phyloP scores from a whole-genome alignment of 495 filamentous ascomycete species.

The Umbilicaria muhlenbergii region DNA sequence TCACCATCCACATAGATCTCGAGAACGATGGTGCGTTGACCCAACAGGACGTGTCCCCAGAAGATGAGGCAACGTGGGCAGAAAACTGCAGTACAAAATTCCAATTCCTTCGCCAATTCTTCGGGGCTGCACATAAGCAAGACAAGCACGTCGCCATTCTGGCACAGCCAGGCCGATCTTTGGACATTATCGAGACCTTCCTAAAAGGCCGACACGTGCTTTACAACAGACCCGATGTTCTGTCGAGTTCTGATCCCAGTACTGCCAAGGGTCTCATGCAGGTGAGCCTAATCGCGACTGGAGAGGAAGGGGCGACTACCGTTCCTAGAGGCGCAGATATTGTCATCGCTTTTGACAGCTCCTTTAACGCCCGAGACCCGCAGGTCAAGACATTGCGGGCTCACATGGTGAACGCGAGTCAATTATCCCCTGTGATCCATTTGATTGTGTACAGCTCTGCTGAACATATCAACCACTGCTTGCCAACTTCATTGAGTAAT shows the following conservation, averaged over 20 bases:
- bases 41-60: conserved; percentile 20
- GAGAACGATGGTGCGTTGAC: conserved; percentile 25
- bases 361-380: conserved; percentile 26
- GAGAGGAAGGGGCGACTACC: conserved; percentile 21
- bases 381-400: conserved; percentile 27
- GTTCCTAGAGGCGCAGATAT: conserved; percentile 30
- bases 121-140: conserved; percentile 24
- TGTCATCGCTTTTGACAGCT: conserved; percentile 36
- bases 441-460: conserved; percentile 36
- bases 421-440: conserved; percentile 33
- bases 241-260: conserved; percentile 18
- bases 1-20: conserved; percentile 38
- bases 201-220: conserved; percentile 29
- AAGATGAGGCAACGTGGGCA: conserved; percentile 36
- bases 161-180: conserved; percentile 24
- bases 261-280: conserved; percentile 23
- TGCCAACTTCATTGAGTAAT: conserved; percentile 23
- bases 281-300: conserved; percentile 31
- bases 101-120: conserved; percentile 34
- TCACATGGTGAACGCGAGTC: conserved; percentile 24
- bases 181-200: conserved; percentile 37
- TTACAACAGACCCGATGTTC: conserved; percentile 26
- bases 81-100: conserved; percentile 43
- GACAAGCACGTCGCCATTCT: conserved; percentile 33
- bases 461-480: conserved; percentile 39